Percentiles rank a stretch among this genome's conserved stretches.
Evolutionary conservation across 257 asterid genomes (phyloP).

Genomic region (Salvia miltiorrhiza): DNA sequence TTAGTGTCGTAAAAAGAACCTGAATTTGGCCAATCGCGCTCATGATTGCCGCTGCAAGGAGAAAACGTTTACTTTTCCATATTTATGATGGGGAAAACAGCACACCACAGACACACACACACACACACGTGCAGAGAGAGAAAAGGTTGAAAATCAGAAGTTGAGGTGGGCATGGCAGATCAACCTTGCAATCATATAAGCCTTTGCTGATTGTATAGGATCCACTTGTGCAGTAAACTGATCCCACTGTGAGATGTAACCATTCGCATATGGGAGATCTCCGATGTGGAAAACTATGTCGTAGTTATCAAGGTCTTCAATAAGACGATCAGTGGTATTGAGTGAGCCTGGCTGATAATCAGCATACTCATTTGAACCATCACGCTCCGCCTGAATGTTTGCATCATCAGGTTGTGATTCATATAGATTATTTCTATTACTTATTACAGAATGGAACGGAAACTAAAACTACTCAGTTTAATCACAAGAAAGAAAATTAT

Average conservation of each 20-base stretch:
- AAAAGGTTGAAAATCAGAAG: not conserved
- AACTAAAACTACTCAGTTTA: not conserved
- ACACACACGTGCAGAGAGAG: no score
- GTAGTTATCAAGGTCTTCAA: conserved; percentile 12
- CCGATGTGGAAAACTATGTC: conserved; percentile 53
- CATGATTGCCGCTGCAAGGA: conserved; percentile 51
- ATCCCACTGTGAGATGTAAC: conserved; percentile 70
- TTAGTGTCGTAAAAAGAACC: conserved; percentile 48
- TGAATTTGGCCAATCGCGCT: conserved; percentile 59
- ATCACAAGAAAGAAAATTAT: not conserved
- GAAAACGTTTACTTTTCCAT: not conserved
- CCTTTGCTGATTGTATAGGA: conserved; percentile 58
- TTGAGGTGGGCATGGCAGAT: not conserved
- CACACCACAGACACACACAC: not conserved
- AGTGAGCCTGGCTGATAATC: conserved; percentile 23
- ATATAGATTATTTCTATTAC: not conserved
- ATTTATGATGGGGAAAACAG: not conserved
- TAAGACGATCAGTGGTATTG: conserved; percentile 12
- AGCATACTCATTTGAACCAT: conserved; percentile 19
- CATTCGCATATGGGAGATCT: conserved; percentile 49
- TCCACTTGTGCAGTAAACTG: conserved; percentile 77
- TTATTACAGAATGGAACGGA: not conserved
- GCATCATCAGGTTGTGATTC: not conserved
- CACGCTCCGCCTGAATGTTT: conserved; percentile 17
- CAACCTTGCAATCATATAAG: conserved; percentile 80